Evolutionary conservation across 192 early-diverging fungal genomes (phyloP).

Genomic region (Linnemannia elongata): DNA sequence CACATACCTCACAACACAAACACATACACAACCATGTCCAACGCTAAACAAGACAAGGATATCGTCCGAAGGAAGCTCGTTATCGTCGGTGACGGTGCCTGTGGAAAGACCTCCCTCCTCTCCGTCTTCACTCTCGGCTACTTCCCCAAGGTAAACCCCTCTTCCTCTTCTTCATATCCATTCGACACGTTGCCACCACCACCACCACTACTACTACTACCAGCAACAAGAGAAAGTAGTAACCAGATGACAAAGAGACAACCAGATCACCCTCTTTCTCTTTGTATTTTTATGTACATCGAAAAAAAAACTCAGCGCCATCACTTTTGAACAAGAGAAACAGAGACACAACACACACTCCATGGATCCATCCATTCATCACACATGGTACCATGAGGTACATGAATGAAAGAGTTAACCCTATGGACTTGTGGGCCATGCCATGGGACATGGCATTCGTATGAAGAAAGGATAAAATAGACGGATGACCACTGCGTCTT

Average conservation of each 20-base stretch:
- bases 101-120: constrained; percentile 85
- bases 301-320: too few species aligned
- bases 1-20: neutral
- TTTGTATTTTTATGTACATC: neutral
- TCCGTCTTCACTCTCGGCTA: constrained; percentile 81
- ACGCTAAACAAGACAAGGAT: constrained; percentile 50
- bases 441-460: too few species aligned
- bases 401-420: too few species aligned
- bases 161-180: neutral
- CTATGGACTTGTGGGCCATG: too few species aligned
- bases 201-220: neutral
- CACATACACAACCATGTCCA: constrained; percentile 25
- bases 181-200: neutral
- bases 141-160: constrained; percentile 84
- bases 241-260: neutral
- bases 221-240: neutral
- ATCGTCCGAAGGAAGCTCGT: constrained; percentile 87
- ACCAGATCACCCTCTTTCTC: too few species aligned
- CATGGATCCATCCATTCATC: too few species aligned
- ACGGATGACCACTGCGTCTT: neutral
- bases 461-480: too few species aligned
- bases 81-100: constrained; percentile 89
- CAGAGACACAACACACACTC: neutral
- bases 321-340: constrained; percentile 8
- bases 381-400: too few species aligned